Base-by-base conservation (phyloP, 495 filamentous ascomycete genomes). In the Diplogelasinospora grovesii region DNA sequence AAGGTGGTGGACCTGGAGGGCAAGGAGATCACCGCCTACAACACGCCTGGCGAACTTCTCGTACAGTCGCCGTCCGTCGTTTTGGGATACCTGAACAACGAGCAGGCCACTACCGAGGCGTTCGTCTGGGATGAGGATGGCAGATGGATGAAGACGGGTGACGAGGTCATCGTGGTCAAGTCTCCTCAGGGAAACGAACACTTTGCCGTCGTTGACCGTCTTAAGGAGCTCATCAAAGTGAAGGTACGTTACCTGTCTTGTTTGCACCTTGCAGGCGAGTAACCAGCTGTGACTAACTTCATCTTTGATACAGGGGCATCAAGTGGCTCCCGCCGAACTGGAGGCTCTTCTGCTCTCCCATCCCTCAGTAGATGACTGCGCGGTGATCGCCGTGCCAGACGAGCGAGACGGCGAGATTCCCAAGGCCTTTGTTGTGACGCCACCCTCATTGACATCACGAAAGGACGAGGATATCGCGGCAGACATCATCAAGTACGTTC, bases 221-320 rank as follows among this genome's bases (percentile, higher is more conserved):
- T 95, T 53, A 95, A 95, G 69, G 89, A 95, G 61, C 66, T 95
- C 38, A 93, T 95, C 66, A 95, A 95, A 63, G 83, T 88, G 51
- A 94, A 93, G 77, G 85, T 86, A 60, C 27, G 73, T 51, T 22
- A 16, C 19, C n/a, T n/a, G 14, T n/a, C 1, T 20, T 9, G 8
- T 5, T 22, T 34, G n/a, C 7, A 11, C 13, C 13, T 22, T 8
- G 1, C n/a, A n/a, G 14, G 18, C 5, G 4, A 4, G 13, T 11
- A 24, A 11, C 14, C 5, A 14, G 1, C 1, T 18, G 19, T 21
- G 28, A 29, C 25, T 36, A 34, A 48, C 21, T 14, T 15, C 30
- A 8, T 19, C 8, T 14, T 9, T 7, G 23, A 21, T 11, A 32
- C 37, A 90, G 85, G 89, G 84, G 36, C 68, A 84, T 25, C 89